Percentiles rank a stretch among this genome's conserved stretches.
phyloP scores from a whole-genome alignment of 352 stramenopile species.

The Nothophytophthora sp. region DNA sequence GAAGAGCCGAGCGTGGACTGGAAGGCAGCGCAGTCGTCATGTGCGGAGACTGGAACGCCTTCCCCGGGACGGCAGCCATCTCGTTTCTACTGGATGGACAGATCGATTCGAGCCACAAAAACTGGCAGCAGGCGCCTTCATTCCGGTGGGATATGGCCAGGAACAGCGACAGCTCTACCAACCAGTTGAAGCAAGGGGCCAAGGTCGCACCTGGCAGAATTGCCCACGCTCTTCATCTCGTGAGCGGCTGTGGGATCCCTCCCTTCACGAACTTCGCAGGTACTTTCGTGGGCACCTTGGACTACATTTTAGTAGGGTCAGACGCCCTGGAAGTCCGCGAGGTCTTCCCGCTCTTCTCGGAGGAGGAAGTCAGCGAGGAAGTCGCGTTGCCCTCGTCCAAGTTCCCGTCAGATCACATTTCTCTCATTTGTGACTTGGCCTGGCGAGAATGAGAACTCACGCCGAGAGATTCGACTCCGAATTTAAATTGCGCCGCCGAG shows the following conservation, averaged over 20 bases:
- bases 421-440: constrained; percentile 65
- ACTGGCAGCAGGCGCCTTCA: constrained; percentile 50
- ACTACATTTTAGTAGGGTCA: constrained; percentile 66
- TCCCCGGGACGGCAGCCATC: constrained; percentile 44
- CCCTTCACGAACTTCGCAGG: constrained; percentile 75
- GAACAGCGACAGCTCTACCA: constrained; percentile 1
- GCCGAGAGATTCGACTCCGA: too few species aligned
- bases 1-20: constrained; percentile 15
- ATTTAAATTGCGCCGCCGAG: too few species aligned
- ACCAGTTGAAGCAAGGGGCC: not conserved
- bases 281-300: constrained; percentile 65
- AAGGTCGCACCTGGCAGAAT: constrained; percentile 28
- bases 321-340: constrained; percentile 38
- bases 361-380: constrained; percentile 59
- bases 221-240: constrained; percentile 44
- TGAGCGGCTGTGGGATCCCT: constrained; percentile 61
- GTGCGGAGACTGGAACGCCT: constrained; percentile 70
- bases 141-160: constrained; percentile 50
- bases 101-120: constrained; percentile 44
- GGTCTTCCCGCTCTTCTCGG: constrained; percentile 66
- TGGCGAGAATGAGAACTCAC: too few species aligned
- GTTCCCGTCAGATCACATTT: constrained; percentile 82
- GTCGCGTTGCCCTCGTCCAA: constrained; percentile 65
- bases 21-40: constrained; percentile 48
- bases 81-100: constrained; percentile 51